phyloP scores from a whole-genome alignment of 768 basidiomycete genomes.

The Suillus decipiens region DNA sequence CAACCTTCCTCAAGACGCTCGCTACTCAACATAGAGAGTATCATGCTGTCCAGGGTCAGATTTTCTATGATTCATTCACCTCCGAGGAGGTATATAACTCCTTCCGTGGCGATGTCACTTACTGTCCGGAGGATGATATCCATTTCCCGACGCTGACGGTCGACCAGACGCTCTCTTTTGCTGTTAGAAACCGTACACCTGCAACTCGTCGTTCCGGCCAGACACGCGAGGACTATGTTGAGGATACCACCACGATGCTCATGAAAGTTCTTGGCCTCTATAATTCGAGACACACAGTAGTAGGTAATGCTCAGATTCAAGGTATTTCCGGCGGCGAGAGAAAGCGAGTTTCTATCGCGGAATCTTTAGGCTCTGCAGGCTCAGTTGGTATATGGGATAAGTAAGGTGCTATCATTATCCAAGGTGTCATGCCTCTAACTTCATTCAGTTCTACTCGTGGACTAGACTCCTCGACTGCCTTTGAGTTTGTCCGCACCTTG shows the following conservation, averaged over 20 bases:
- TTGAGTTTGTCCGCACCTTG: conserved; percentile 74
- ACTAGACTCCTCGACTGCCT: conserved; percentile 67
- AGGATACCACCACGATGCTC: conserved; percentile 43
- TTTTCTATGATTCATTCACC: conserved; percentile 75
- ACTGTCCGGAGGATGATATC: conserved; percentile 82
- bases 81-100: conserved; percentile 61
- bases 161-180: conserved; percentile 71
- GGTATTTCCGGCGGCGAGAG: conserved; percentile 78
- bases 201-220: conserved; percentile 46
- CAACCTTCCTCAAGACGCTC: conserved; percentile 79
- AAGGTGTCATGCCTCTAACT: background rate
- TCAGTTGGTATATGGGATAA: conserved; percentile 1
- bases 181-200: conserved; percentile 68
- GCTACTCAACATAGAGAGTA: conserved; percentile 78
- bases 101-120: conserved; percentile 79
- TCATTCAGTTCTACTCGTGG: conserved; percentile 74
- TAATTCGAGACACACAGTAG: conserved; percentile 68
- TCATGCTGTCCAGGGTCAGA: conserved; percentile 64
- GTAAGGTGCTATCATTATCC: background rate
- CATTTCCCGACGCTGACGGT: conserved; percentile 87
- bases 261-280: conserved; percentile 75
- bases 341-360: conserved; percentile 83
- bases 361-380: conserved; percentile 57
- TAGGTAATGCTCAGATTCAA: conserved; percentile 83
- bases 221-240: conserved; percentile 35